Evolutionary conservation across 495 filamentous ascomycete genomes (phyloP).

Genomic region (Lasiosphaeris hirsuta): DNA sequence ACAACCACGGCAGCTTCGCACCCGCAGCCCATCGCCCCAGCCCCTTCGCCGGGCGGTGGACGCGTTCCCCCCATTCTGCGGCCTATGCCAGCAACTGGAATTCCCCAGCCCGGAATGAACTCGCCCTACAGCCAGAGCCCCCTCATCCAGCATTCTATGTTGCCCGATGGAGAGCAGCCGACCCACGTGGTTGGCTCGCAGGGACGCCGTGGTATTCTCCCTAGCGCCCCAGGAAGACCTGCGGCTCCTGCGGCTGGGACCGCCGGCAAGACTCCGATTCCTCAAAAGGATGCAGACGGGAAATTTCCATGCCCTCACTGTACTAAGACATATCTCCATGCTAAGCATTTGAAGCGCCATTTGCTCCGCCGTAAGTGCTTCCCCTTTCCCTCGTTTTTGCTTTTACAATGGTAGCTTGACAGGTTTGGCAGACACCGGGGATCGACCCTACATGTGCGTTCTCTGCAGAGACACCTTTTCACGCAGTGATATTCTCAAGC

Average conservation of each 20-base stretch:
- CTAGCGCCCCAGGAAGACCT: conserved; percentile 81
- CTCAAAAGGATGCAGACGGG: conserved; percentile 89
- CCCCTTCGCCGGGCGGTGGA: conserved; percentile 58
- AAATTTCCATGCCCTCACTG: conserved; percentile 98
- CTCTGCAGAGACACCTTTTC: conserved; percentile 98
- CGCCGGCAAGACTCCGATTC: conserved; percentile 76
- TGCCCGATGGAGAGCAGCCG: conserved; percentile 57
- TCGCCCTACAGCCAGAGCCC: conserved; percentile 50
- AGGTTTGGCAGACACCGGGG: conserved; percentile 73
- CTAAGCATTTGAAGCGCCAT: conserved; percentile 96
- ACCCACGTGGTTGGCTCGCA: conserved; percentile 92
- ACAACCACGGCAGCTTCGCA: conserved; percentile 62
- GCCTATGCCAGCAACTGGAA: conserved; percentile 62
- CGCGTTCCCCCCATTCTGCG: conserved; percentile 52
- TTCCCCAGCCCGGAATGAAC: conserved; percentile 47
- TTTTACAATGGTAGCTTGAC: conserved; percentile 17
- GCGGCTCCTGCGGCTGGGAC: conserved; percentile 56
- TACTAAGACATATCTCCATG: conserved; percentile 94
- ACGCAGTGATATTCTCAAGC: conserved; percentile 94
- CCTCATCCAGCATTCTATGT: conserved; percentile 40
- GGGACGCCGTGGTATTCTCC: conserved; percentile 81
- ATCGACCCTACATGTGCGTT: conserved; percentile 94
- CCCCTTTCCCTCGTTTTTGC: conserved; percentile 13
- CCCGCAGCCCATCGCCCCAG: conserved; percentile 69
- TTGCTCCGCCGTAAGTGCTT: conserved; percentile 81